Evolutionary conservation across 2,329 filamentous ascomycete species (phyloP), one percentile per base, ranked within the genome.

Genomic region (Neoascochyta sp.): DNA sequence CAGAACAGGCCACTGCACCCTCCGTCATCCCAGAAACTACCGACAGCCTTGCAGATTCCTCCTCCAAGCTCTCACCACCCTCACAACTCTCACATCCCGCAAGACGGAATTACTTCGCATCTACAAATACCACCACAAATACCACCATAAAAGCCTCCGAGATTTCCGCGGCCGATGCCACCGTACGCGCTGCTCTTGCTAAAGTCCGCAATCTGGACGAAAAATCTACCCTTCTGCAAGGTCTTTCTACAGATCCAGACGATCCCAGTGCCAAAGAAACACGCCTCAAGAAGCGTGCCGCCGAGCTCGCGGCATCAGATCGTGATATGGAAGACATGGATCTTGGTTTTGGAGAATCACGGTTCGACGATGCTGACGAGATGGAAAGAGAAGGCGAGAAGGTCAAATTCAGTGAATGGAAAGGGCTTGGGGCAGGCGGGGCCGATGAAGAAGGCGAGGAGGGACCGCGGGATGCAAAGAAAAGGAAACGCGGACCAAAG

Each of bases 311-410:
- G 7, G 67, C 66, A n/a, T 65, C 80, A 32, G 83, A 85, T 46
- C 77, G 89, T 26, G 90, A 96, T 57, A 79, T 88, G 26, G 81
- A 90, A 34, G 90, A 98, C 64, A 75, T 98, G 66, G 92, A 98
- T 54, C 78, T 96, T 71, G 90, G 89, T 38, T 96, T 98, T 54
- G 92, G 92, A 18, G 86, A 81, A 12, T 92, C 83, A 54, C 76
- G 90, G 16, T 82, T 86, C 52, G 88, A 86, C 31, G 92, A 95
- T 52, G 88, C 89, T 27, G 89, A 89, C 37, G 89, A 94, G 43
- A 76, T 83, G 43, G 85, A 88, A 22, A 57, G 68, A 65, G 57
- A 71, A 8, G 64, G 62, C 0, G 57, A 69, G 23, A 79, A 75
- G 45, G 66, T 86, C 41, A 86, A 84, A 65, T 62, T 89, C 32